Evolutionary conservation across 23 red algal genomes (phyloP).

Genomic region (Gracilaria domingensis): DNA sequence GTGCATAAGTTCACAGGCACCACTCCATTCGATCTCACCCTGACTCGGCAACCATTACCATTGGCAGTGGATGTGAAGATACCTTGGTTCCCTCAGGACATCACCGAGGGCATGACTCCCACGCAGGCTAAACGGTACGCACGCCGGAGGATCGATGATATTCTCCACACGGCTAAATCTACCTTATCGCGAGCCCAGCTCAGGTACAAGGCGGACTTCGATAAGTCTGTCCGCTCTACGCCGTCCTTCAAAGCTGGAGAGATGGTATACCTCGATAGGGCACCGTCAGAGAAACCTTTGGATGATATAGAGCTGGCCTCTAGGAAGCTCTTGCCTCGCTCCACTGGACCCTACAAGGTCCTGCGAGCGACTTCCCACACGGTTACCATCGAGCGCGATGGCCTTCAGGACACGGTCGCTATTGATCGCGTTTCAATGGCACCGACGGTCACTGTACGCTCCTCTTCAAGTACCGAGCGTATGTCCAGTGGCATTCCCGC

Average conservation of each 20-base stretch:
- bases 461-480: no score
- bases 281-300: background rate
- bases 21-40: conserved; percentile 33
- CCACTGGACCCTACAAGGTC: background rate
- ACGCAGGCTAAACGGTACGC: background rate
- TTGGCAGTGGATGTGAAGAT: background rate
- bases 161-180: background rate
- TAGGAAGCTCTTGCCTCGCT: background rate
- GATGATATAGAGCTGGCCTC: background rate
- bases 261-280: background rate
- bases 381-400: background rate
- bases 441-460: background rate
- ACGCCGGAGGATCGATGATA: background rate
- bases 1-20: conserved; percentile 19
- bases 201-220: conserved; percentile 25
- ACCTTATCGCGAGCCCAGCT: background rate
- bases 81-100: background rate
- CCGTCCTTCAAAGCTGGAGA: background rate
- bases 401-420: background rate
- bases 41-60: background rate
- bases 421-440: background rate
- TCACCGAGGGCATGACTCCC: background rate
- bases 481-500: no score
- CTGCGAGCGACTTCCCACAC: background rate
- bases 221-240: background rate